Evolutionary conservation across 2,329 filamentous ascomycete genomes (phyloP).

Genomic region (Colletotrichum tofieldiae): DNA sequence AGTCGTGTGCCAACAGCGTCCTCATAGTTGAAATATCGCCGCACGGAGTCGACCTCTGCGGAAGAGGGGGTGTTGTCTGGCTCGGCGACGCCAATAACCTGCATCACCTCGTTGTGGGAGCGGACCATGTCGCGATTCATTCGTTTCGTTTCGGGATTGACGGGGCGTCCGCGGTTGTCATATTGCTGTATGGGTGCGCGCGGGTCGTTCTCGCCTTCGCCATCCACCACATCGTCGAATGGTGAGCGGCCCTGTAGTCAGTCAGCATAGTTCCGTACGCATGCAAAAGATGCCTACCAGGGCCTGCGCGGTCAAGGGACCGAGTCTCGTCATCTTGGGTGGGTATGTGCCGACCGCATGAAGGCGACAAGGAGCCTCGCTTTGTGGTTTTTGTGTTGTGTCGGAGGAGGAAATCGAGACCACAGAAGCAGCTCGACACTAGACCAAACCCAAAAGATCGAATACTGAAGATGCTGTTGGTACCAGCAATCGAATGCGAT

Average conservation of each 20-base stretch:
- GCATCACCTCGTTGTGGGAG: constrained; percentile 76
- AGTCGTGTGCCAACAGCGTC: constrained; percentile 61
- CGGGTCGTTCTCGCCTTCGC: constrained; percentile 61
- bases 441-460: background rate
- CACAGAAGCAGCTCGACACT: background rate
- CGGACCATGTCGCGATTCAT: constrained; percentile 72
- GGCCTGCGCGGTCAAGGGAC: constrained; percentile 70
- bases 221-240: constrained; percentile 70
- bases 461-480: background rate
- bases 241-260: constrained; percentile 69
- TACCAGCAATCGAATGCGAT: background rate
- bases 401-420: background rate
- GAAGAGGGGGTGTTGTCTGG: constrained; percentile 63
- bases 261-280: constrained; percentile 17
- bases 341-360: constrained; percentile 1
- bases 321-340: constrained; percentile 48
- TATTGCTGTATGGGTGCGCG: constrained; percentile 64
- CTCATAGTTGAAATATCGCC: constrained; percentile 64
- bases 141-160: constrained; percentile 68
- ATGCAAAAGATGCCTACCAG: constrained; percentile 58
- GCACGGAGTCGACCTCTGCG: constrained; percentile 58
- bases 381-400: background rate
- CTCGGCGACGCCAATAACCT: constrained; percentile 74
- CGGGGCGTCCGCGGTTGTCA: constrained; percentile 69
- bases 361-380: background rate